phyloP scores from a whole-genome alignment of 1,284 basidiomycete species.

The Phellinidium pouzarii region DNA sequence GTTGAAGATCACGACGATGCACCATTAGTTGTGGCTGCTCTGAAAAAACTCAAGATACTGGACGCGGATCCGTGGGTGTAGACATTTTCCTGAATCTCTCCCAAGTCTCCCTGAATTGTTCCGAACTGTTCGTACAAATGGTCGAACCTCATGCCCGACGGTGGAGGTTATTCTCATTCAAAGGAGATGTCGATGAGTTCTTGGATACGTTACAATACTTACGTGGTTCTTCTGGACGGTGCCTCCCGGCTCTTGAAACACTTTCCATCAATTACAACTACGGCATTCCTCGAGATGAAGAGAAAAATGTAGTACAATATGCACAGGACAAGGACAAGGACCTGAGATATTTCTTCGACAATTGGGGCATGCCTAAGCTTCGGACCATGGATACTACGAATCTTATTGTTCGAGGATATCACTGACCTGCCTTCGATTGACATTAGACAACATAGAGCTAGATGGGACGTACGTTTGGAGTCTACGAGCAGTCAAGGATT shows the following conservation, averaged over 20 bases:
- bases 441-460: neutral
- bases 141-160: neutral
- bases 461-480: neutral
- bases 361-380: conserved; percentile 1
- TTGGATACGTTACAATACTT: neutral
- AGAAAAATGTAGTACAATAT: neutral
- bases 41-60: neutral
- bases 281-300: neutral
- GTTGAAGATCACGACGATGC: neutral
- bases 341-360: neutral
- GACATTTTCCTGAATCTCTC: neutral
- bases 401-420: neutral
- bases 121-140: neutral
- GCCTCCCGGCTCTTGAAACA: neutral
- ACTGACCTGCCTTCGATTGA: neutral
- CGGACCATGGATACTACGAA: neutral
- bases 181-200: neutral
- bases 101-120: neutral
- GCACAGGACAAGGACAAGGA: neutral
- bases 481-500: neutral
- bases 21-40: neutral
- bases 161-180: neutral
- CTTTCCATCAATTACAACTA: neutral
- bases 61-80: neutral
- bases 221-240: neutral